Conservation (phyloP, 1,284 basidiomycete genomes). For the Puccinia polysora region DNA sequence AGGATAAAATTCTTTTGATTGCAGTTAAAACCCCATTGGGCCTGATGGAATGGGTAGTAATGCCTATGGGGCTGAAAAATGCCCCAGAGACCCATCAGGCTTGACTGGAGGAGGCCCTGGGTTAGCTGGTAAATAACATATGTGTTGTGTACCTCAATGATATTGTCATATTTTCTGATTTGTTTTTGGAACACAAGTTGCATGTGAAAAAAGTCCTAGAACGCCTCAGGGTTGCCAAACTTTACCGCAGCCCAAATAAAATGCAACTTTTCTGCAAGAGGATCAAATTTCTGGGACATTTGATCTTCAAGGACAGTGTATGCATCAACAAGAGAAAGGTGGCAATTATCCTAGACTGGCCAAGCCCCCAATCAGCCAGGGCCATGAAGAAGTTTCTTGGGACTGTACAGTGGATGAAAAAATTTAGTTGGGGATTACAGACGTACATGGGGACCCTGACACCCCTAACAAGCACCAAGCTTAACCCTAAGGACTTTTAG, state of each 20-base stretch:
- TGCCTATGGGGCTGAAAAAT: constrained; percentile 54
- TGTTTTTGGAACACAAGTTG: neutral
- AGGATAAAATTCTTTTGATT: constrained; percentile 54
- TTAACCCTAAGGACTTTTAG: neutral
- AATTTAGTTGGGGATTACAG: neutral
- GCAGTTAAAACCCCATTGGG: constrained; percentile 55
- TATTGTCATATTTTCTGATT: neutral
- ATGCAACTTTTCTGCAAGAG: neutral
- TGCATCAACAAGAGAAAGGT: neutral
- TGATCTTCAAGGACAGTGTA: neutral
- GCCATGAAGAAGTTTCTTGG: constrained; percentile 54
- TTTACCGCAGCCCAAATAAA: constrained; percentile 7
- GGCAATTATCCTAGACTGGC: neutral
- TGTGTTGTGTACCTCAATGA: neutral
- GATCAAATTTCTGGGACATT: constrained; percentile 2
- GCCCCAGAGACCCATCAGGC: neutral
- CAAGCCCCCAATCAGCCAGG: constrained; percentile 47
- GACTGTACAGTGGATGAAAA: neutral
- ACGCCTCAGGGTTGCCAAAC: neutral
- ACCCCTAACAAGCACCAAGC: neutral
- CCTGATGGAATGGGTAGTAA: constrained; percentile 56
- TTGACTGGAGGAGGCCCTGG: constrained; percentile 42
- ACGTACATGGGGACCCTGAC: neutral
- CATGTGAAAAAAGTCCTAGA: neutral
- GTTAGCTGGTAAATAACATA: neutral